phyloP scores from a whole-genome alignment of 2,329 filamentous ascomycete genomes.

The Alternaria gansuensis region DNA sequence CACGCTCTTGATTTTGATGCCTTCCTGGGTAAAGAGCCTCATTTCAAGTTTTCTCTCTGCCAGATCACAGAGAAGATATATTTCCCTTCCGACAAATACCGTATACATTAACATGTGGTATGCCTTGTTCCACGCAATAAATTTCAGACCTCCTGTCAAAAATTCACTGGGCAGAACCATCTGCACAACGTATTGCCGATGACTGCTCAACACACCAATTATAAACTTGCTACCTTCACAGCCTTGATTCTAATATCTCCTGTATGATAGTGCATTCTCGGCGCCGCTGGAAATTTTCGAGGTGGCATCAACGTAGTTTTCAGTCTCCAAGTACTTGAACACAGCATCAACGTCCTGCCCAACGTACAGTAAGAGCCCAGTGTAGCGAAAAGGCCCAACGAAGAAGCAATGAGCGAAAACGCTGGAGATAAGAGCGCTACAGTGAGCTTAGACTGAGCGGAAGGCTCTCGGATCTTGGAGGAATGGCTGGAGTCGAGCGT shows the following conservation, averaged over 20 bases:
- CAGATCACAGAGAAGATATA: background rate
- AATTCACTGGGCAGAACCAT: background rate
- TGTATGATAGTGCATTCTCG: background rate
- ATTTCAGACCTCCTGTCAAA: slow-evolving; percentile 1
- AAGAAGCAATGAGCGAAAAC: background rate
- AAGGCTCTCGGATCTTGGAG: slow-evolving; percentile 10
- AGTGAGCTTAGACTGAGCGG: slow-evolving; percentile 1
- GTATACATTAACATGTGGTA: slow-evolving; percentile 12
- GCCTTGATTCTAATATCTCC: background rate
- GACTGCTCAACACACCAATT: background rate
- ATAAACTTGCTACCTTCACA: background rate
- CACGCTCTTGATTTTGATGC: background rate
- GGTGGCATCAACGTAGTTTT: background rate
- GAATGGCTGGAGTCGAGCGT: background rate
- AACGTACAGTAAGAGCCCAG: background rate
- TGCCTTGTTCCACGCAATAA: slow-evolving; percentile 21
- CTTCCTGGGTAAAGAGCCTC: background rate
- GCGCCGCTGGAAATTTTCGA: background rate
- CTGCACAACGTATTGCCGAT: background rate
- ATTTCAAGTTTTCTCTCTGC: background rate
- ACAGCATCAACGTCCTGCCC: background rate
- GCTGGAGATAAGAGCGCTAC: slow-evolving; percentile 4
- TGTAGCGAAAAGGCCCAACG: background rate
- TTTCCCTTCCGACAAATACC: slow-evolving; percentile 9
- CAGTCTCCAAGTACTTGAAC: background rate